Base-by-base conservation (phyloP, 106 monocot genomes). In the Allium cepa region DNA sequence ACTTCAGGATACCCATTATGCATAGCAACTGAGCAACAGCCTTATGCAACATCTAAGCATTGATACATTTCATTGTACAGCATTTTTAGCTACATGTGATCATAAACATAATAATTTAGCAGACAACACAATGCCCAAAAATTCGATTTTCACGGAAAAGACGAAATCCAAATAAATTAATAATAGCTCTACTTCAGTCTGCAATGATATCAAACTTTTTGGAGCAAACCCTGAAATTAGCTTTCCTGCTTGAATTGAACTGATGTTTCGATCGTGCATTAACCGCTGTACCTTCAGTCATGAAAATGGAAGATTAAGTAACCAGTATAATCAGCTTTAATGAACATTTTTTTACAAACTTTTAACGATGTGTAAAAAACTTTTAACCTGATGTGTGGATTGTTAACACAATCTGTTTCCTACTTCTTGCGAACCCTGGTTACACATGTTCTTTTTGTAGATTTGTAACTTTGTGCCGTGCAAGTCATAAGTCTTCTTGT, bases 241-340 rank as follows among this genome's bases (percentile, higher is more conserved):
- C 53, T 86, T 69, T 72, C 76, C 65, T 47, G 69, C 83, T 8
- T 78, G 88, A 57, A 97, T 87, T 84, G 86, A 88, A 3, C 92
- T 88, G 8, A 97, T 73, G 1, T 84, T 92, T 88, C 5, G 92
- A 92, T 57, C 92, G 26, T 52, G 92, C 96, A 11, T 77, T 86
- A 10, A 89, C 56, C 15, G 96, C 96, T 17, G 92, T 97, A 49
- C 96, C 96, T 60, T 92, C 88, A 2, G 96, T 92, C 96, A 97
- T 97, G n/a, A 49, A 97, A 74, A 77, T 97, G 36, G 96, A 26
- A 97, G 86, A 74, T 97, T 97, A 12, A 97, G 84, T 26, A 87
- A 78, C 92, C 96, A 92, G 59, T 89, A 82, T 2, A 73, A 75
- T 17, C 65, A 62, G 47, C 73, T 75, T 68, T 92, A 36, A 36